Percentiles rank a stretch among this genome's conserved stretches.
phyloP scores from a whole-genome alignment of 768 basidiomycete species.

The Suillus brevipes region DNA sequence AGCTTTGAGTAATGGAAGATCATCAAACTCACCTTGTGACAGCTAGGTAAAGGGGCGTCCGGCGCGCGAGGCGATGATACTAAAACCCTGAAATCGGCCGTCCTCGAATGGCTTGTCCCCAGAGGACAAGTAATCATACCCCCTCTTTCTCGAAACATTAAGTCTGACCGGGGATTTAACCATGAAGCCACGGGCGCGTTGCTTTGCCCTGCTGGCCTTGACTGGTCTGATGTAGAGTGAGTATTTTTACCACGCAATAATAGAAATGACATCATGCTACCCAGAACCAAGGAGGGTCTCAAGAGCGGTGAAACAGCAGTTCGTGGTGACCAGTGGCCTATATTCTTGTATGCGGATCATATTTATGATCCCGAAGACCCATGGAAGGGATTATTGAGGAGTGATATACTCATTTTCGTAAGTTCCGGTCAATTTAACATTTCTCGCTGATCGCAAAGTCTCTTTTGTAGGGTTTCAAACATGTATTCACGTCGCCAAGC shows the following conservation, averaged over 20 bases:
- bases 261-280: not conserved
- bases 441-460: not conserved
- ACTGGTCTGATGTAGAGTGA: not conserved
- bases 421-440: not conserved
- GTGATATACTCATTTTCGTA: not conserved
- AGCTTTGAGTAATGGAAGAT: too few relatives aligned
- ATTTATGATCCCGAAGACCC: not conserved
- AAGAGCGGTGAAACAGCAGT: not conserved
- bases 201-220: not conserved
- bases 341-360: too few relatives aligned
- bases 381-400: not conserved
- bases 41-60: too few relatives aligned
- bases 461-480: not conserved
- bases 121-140: not conserved
- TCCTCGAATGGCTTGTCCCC: not conserved
- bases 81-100: too few relatives aligned
- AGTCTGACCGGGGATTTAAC: not conserved
- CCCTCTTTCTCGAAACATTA: not conserved
- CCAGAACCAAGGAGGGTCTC: not conserved
- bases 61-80: too few relatives aligned
- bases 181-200: not conserved
- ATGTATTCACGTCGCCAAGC: not conserved
- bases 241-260: not conserved
- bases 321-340: too few relatives aligned
- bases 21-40: too few relatives aligned